These are phyloP conservation scores for Ceratocystis cacaofunesta DNA, from an alignment of 2,329 filamentous ascomycete genomes.

Conservation along the genomic window DNA sequence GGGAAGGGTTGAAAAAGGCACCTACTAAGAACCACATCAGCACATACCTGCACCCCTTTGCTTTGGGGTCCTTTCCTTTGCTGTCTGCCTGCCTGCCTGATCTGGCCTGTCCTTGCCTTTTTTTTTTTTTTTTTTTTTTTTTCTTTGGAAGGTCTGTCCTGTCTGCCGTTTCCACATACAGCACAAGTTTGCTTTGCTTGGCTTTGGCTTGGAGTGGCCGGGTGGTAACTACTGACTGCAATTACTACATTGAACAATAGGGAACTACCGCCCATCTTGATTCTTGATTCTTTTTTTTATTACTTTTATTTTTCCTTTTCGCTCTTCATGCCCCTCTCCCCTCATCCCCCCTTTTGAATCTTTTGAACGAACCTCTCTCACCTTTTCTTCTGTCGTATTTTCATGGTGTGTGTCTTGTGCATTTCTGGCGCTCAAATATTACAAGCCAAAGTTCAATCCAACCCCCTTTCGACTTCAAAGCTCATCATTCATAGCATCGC, in stretches of 20 bases:
- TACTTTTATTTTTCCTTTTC: neutral
- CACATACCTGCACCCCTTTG: neutral
- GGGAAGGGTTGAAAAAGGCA: neutral
- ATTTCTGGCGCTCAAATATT: too few species aligned
- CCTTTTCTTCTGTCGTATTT: neutral
- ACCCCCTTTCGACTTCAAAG: too few species aligned
- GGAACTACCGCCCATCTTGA: neutral
- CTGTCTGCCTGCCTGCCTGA: neutral
- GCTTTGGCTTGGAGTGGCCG: neutral
- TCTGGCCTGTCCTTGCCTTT: neutral
- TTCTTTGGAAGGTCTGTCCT: neutral
- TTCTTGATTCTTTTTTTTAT: neutral
- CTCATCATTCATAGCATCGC: neutral
- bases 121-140: neutral
- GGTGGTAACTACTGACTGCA: neutral
- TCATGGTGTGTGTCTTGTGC: too few species aligned
- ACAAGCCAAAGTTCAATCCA: too few species aligned
- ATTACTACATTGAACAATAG: neutral
- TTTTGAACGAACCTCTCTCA: neutral
- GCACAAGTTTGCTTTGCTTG: neutral
- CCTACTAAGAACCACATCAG: neutral
- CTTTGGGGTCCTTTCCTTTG: neutral
- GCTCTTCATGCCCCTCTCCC: neutral
- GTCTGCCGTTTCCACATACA: neutral
- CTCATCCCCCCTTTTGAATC: neutral